A percentile compares a stretch with the other conserved stretches of the same genome.
phyloP scores from a whole-genome alignment of 106 monocot species.

The Xerophyta viscosa region DNA sequence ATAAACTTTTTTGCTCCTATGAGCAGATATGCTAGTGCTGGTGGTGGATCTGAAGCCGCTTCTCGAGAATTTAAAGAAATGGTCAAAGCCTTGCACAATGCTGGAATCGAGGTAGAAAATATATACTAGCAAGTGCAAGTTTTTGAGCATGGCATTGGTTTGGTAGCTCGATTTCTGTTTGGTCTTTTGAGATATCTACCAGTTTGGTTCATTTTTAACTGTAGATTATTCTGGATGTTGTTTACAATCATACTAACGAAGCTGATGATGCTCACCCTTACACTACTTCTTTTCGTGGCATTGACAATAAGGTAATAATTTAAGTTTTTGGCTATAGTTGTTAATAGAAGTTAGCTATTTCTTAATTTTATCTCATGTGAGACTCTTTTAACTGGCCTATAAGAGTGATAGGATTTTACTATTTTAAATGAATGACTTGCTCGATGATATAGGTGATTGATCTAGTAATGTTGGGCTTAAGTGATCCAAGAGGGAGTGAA shows the following conservation, averaged over 20 bases:
- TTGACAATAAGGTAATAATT: conserved; percentile 82
- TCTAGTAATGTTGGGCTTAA: too few relatives aligned
- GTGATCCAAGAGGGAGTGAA: too few relatives aligned
- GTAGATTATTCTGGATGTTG: conserved; percentile 97
- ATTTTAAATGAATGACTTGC: too few relatives aligned
- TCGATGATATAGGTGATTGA: too few relatives aligned
- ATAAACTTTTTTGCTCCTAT: conserved; percentile 98
- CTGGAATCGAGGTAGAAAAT: conserved; percentile 96
- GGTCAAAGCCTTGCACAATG: conserved; percentile 91
- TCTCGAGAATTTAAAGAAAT: conserved; percentile 88
- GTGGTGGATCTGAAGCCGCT: conserved; percentile 73
- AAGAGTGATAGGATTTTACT: too few relatives aligned
- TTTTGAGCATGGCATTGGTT: background rate
- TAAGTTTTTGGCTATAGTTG: background rate
- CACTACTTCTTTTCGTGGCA: conserved; percentile 95
- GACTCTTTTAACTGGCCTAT: too few relatives aligned
- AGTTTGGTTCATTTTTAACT: conserved; percentile 1
- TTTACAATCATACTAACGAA: conserved; percentile 99
- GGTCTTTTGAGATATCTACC: too few relatives aligned
- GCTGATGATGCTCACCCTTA: conserved; percentile 70
- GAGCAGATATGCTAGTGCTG: conserved; percentile 93
- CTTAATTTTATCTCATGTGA: too few relatives aligned
- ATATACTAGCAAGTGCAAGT: too few relatives aligned
- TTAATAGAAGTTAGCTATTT: too few relatives aligned
- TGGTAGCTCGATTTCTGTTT: conserved; percentile 7